Percentiles rank a stretch among this genome's conserved stretches.
Evolutionary conservation across 164 flowering plant genomes (phyloP).

Genomic region (Taxillus chinensis): DNA sequence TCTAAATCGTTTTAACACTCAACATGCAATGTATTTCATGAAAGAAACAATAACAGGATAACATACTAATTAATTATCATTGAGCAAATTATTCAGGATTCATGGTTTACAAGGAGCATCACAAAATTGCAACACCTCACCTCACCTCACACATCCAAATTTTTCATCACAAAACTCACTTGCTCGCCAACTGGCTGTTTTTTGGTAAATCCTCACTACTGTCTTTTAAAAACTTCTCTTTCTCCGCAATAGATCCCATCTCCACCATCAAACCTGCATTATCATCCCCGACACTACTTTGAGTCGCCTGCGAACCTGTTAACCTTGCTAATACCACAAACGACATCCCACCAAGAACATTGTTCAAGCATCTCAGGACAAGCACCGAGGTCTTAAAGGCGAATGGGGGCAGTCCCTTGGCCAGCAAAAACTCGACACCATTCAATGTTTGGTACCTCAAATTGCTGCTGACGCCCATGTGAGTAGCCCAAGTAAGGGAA

Average conservation of each 20-base stretch:
- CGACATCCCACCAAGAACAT: slow-evolving; percentile 80
- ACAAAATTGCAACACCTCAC: background rate
- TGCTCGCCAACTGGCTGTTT: slow-evolving; percentile 20
- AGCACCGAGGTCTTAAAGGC: slow-evolving; percentile 65
- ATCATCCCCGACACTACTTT: slow-evolving; percentile 9
- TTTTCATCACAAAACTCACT: background rate
- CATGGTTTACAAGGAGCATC: background rate
- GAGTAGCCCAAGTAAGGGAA: slow-evolving; percentile 80
- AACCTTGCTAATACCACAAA: slow-evolving; percentile 78
- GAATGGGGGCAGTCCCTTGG: slow-evolving; percentile 45
- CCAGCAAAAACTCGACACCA: slow-evolving; percentile 72
- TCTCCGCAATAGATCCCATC: slow-evolving; percentile 24
- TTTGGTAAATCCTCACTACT: slow-evolving; percentile 19
- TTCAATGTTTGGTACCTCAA: slow-evolving; percentile 84
- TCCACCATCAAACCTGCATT: slow-evolving; percentile 5
- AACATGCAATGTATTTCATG: no score
- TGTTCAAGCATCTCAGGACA: slow-evolving; percentile 62
- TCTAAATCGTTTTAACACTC: no score
- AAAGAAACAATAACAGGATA: background rate
- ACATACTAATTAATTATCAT: background rate
- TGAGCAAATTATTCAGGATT: background rate
- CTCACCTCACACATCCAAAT: no score
- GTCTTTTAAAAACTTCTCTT: slow-evolving; percentile 30
- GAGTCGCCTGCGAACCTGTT: slow-evolving; percentile 73
- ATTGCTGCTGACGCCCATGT: slow-evolving; percentile 90